Evolutionary conservation across 2,329 filamentous ascomycete species (phyloP).

Genomic region (Verruconis gallopava): DNA sequence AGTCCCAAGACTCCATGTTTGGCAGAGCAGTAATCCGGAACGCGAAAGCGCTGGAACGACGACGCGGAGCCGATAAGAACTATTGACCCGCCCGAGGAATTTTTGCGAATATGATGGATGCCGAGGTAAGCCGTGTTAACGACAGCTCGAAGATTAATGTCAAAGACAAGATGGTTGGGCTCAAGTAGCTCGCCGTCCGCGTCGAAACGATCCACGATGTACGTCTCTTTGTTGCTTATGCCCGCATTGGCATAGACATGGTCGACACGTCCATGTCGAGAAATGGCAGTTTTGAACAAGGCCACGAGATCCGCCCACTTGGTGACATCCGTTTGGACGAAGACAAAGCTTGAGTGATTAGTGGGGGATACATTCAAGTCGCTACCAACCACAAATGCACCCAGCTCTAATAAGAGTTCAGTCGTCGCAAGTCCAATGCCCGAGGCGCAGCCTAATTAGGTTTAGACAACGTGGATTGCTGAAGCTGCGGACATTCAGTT

Average conservation of each 20-base stretch:
- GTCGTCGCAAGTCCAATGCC: conserved; percentile 46
- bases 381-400: conserved; percentile 42
- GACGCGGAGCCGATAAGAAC: conserved; percentile 41
- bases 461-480: too few relatives aligned
- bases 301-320: conserved; percentile 37
- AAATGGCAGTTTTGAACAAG: conserved; percentile 39
- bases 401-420: conserved; percentile 36
- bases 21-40: conserved; percentile 37
- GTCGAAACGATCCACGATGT: conserved; percentile 35
- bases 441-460: conserved; percentile 40
- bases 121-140: conserved; percentile 39
- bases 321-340: conserved; percentile 35
- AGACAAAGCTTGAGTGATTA: conserved; percentile 22
- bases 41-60: conserved; percentile 37
- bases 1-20: conserved; percentile 40
- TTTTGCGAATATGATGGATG: conserved; percentile 37
- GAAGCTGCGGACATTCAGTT: too few relatives aligned
- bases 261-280: conserved; percentile 30
- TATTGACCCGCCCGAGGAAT: conserved; percentile 37
- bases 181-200: conserved; percentile 36
- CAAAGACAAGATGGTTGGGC: conserved; percentile 30
- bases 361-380: conserved; percentile 35
- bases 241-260: conserved; percentile 45
- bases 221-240: conserved; percentile 34
- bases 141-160: conserved; percentile 38